phyloP scores from a whole-genome alignment of 441 rosid species.

The Pelargonium myrrhifolium region DNA sequence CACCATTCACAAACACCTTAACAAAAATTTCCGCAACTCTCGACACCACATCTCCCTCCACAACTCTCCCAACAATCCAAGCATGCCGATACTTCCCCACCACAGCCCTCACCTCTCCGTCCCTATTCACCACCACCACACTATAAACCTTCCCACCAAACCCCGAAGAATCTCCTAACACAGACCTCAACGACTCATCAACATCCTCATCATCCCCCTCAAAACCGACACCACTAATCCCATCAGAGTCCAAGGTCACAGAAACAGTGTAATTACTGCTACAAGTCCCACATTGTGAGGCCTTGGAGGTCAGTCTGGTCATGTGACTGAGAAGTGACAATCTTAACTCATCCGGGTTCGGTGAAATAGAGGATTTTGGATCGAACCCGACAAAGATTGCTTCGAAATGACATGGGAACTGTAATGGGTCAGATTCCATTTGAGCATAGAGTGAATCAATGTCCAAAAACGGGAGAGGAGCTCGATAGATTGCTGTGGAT shows the following conservation, averaged over 20 bases:
- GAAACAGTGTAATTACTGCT: slow-evolving; percentile 42
- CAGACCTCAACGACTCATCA: slow-evolving; percentile 52
- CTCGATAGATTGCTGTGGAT: slow-evolving; percentile 85
- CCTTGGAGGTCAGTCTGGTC: slow-evolving; percentile 5
- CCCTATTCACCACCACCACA: slow-evolving; percentile 52
- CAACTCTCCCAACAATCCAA: slow-evolving; percentile 59
- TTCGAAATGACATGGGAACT: slow-evolving; percentile 62
- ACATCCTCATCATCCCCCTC: slow-evolving; percentile 39
- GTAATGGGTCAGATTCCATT: slow-evolving; percentile 22
- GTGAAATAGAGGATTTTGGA: slow-evolving; percentile 19
- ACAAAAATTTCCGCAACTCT: slow-evolving; percentile 64
- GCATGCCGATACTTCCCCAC: slow-evolving; percentile 87
- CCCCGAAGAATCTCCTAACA: slow-evolving; percentile 29
- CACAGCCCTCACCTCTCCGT: slow-evolving; percentile 40
- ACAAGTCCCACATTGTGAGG: slow-evolving; percentile 42
- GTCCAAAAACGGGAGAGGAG: slow-evolving; percentile 34
- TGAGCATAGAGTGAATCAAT: background rate
- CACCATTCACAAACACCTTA: slow-evolving; percentile 72
- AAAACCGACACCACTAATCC: slow-evolving; percentile 32
- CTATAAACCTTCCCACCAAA: slow-evolving; percentile 44
- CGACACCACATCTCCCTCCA: slow-evolving; percentile 34
- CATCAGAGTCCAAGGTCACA: slow-evolving; percentile 46
- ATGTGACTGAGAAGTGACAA: slow-evolving; percentile 37
- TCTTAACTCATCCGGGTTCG: slow-evolving; percentile 30
- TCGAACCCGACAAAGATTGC: background rate